Base-by-base conservation (phyloP, 306 rosid species). In the Betula pendula region DNA sequence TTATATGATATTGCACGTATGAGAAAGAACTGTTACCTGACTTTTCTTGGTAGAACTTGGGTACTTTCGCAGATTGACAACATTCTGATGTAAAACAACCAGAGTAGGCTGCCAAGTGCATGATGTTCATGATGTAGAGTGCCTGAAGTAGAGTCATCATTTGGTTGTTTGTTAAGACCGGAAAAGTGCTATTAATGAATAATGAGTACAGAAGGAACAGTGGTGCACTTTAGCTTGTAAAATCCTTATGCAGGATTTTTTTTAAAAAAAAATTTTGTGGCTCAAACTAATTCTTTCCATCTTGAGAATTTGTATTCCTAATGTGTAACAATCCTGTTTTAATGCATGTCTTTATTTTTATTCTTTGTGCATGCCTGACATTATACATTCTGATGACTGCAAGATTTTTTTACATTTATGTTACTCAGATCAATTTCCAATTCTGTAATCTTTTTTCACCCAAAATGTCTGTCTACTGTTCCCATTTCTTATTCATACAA, bases 401-500 rank as follows among this genome's bases (percentile, higher is more conserved):
- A 47, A 7, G 59, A 16, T 35, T 67, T 38, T 42, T 51, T 45
- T 70, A 78, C 76, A 75, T 55, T 49, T 50, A 31, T 72, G 75
- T 59, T 70, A 17, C 43, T 44, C 20, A 17, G 80, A 72, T 72
- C 48, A 43, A 20, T 11, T 20, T 55, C 15, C 27, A 59, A 51
- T 50, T 75, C 43, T 35, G 40, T 72, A 67, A 72, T 69, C 77
- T 48, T 44, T 38, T 62, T 70, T 11, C 49, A 35, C 70, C 65
- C 72, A 49, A 74, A 45, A 40, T 55, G 56, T 33, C 73, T 29
- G 33, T 45, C 31, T 59, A 73, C 65, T 12, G 82, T 65, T 58
- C 67, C 6, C 70, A 70, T 70, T 55, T 51, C 45, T 78, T 77
- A 71, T 67, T 50, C 51, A 40, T 75, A 67, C 73, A 82, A 81